phyloP scores from a whole-genome alignment of 1,284 basidiomycete genomes.

The Ganoderma leucocontextum region DNA sequence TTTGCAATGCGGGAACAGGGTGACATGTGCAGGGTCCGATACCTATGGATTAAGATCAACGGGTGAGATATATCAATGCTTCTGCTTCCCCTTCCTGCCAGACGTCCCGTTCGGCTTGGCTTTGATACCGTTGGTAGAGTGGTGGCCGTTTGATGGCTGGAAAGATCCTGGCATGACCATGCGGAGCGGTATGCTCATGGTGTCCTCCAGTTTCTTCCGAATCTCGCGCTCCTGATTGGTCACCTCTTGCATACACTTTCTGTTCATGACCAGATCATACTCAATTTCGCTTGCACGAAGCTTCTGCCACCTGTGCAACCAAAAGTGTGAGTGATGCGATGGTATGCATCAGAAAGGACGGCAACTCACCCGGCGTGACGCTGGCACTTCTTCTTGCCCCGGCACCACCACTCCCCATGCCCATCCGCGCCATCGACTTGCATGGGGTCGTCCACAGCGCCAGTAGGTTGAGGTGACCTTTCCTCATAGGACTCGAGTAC shows the following conservation, averaged over 20 bases:
- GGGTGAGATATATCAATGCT: slow-evolving; percentile 41
- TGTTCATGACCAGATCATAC: slow-evolving; percentile 75
- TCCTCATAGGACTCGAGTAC: slow-evolving; percentile 76
- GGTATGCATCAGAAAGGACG: not conserved
- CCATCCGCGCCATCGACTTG: slow-evolving; percentile 49
- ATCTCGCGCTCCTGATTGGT: slow-evolving; percentile 78
- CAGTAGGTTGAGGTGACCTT: slow-evolving; percentile 36
- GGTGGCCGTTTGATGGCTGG: slow-evolving; percentile 51
- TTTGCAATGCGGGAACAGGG: slow-evolving; percentile 14
- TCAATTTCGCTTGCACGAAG: slow-evolving; percentile 74
- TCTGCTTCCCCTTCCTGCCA: slow-evolving; percentile 69
- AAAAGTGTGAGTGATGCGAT: not conserved
- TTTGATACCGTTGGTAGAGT: slow-evolving; percentile 41
- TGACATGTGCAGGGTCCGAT: not conserved
- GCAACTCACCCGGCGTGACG: slow-evolving; percentile 72
- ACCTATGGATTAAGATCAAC: not conserved
- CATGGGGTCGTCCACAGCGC: slow-evolving; percentile 48
- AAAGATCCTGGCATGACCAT: slow-evolving; percentile 39
- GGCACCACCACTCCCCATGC: slow-evolving; percentile 77
- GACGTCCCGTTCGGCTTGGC: slow-evolving; percentile 50
- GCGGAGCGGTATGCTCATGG: slow-evolving; percentile 60
- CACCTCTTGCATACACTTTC: slow-evolving; percentile 65
- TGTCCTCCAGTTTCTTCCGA: slow-evolving; percentile 75
- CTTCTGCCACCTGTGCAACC: slow-evolving; percentile 72
- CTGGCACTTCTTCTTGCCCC: slow-evolving; percentile 76